Evolutionary conservation across 768 basidiomycete species (phyloP), one percentile per base, ranked within the genome.

Genomic region (Pulveroboletus sp.): DNA sequence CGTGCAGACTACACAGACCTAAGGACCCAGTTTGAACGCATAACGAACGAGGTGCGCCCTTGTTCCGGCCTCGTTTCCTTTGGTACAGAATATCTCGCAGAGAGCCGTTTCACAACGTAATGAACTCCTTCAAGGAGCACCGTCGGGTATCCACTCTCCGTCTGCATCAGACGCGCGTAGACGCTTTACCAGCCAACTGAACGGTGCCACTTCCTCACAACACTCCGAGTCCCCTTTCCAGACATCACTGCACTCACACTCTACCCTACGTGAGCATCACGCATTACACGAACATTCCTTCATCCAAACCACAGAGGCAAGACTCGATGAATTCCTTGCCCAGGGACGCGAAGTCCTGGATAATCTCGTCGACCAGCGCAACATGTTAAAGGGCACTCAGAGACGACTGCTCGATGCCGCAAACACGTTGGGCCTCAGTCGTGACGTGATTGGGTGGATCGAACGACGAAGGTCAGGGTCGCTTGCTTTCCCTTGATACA

Each of bases 401-500:
- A 78, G 83, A 57, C 77, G 90, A 46, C 69, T 99, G 42, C 69
- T 97, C 48, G 87, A 90, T 63, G 87, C 92, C 36, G 97, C 94
- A 40, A 97, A 97, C 68, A 97, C 93, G 21, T 70, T 99, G 50
- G 97, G 97, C 0, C 70, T 98, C 63, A 94, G 94, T 67, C 78
- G 94, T 51, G 81, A 95, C 63, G 94, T 95, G 29, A 97, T 99
- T 67, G 85, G 90, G 7, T 99, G 94, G 92, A 94, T 99, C 56
- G 97, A 99, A 64, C 80, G 85, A 53, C 76, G 97, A 68, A 97
- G 91, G 94, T 92, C 53, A 52, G 52, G 9, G 50, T 36, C 44
- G 32, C 38, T 43, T 14, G 20, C 2, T 25, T 34, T 5, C n/a
- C 20, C 39, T 37, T 43, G 50, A 24, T 17, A 11, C 37, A 20